Conservation (phyloP, 208 protist species). For the Trypanosoma mega region DNA sequence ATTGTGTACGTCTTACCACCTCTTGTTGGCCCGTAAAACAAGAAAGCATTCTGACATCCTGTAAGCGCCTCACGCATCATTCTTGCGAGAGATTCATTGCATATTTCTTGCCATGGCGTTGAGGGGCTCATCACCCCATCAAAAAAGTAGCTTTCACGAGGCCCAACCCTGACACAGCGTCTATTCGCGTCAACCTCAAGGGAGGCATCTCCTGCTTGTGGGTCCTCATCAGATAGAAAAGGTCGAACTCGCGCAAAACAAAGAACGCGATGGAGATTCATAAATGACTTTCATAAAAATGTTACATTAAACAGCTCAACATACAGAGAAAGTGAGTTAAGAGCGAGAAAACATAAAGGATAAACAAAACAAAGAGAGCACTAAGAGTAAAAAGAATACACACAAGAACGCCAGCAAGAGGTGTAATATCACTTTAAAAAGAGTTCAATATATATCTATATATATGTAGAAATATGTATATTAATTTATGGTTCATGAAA, state of each 20-base stretch:
- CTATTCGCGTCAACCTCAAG: background rate
- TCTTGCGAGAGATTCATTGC: background rate
- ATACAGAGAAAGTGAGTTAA: constrained; percentile 6
- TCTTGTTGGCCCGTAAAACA: constrained; percentile 8
- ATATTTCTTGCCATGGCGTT: constrained; percentile 3
- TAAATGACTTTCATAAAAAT: background rate
- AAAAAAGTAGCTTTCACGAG: constrained; percentile 1
- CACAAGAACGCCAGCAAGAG: too few relatives aligned
- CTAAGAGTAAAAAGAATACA: constrained; percentile 7
- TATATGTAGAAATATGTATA: too few relatives aligned
- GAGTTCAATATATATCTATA: background rate
- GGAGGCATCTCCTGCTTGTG: too few relatives aligned
- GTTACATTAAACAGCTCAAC: background rate
- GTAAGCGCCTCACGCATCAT: constrained; percentile 6
- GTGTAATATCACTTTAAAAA: too few relatives aligned
- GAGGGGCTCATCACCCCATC: background rate
- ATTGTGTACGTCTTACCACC: constrained; percentile 8
- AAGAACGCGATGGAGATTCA: background rate
- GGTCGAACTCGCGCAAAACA: constrained; percentile 18
- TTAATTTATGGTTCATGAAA: too few relatives aligned
- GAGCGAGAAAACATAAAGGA: background rate
- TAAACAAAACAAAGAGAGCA: background rate
- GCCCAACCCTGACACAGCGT: constrained; percentile 5
- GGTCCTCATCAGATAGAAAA: constrained; percentile 2
- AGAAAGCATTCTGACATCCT: constrained; percentile 6